A percentile compares a stretch with the other conserved stretches of the same genome.
Evolutionary conservation across 225 moss, liverwort and hornwort genomes (phyloP).

Genomic region (Pseudoscleropodium purum): DNA sequence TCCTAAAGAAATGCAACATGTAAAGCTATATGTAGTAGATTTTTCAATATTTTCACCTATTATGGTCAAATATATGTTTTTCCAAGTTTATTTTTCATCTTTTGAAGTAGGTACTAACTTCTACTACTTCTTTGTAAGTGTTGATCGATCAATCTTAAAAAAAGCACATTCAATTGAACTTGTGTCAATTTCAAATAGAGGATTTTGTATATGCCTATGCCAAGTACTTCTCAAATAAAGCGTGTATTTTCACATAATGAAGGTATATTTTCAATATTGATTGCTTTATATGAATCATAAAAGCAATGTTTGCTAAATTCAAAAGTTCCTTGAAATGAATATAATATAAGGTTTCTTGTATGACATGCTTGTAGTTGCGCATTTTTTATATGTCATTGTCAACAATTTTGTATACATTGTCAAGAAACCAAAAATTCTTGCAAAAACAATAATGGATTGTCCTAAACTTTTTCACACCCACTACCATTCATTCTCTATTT

Average conservation of each 20-base stretch:
- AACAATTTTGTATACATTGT: neutral
- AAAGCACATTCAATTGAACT: too few relatives aligned
- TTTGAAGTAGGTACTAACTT: neutral
- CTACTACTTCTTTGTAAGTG: accelerated
- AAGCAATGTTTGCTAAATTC: neutral
- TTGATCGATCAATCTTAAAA: neutral
- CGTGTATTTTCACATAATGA: neutral
- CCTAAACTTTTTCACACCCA: neutral
- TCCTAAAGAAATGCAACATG: neutral
- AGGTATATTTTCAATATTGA: neutral
- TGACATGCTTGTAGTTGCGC: accelerated
- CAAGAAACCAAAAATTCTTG: accelerated
- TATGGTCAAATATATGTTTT: neutral
- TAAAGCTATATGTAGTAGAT: neutral
- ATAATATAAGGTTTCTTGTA: neutral
- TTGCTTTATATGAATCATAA: neutral
- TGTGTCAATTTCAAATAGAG: neutral
- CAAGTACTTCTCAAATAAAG: accelerated
- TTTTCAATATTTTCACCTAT: neutral
- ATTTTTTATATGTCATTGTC: too few relatives aligned
- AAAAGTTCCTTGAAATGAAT: neutral
- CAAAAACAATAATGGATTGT: neutral
- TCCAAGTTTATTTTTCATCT: neutral
- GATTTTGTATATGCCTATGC: neutral
- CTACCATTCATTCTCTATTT: neutral